Conservation (phyloP, 768 basidiomycete species). For the Russula foetens region DNA sequence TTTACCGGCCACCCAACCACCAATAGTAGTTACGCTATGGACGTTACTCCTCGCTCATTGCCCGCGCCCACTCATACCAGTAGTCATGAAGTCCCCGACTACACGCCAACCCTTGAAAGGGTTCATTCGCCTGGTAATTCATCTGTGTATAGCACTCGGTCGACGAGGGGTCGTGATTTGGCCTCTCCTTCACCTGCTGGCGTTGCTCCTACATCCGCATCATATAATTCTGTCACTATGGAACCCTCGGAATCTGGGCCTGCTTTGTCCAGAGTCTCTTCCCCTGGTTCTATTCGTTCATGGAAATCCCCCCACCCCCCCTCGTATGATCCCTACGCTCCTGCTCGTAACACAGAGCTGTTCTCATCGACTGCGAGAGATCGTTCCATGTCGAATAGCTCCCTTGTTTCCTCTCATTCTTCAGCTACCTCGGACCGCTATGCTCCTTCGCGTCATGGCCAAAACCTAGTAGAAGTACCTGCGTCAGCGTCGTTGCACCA, state of each 20-base stretch:
- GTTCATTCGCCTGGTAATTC: constrained; percentile 10
- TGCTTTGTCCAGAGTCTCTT: constrained; percentile 17
- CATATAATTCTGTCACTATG: constrained; percentile 21
- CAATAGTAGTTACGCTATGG: neutral
- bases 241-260: constrained; percentile 14
- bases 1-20: neutral
- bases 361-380: constrained; percentile 5
- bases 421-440: constrained; percentile 28
- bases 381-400: constrained; percentile 40
- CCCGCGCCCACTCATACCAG: neutral
- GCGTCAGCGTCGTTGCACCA: neutral
- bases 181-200: constrained; percentile 9
- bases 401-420: constrained; percentile 31
- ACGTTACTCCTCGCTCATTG: constrained; percentile 1
- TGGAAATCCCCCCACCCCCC: constrained; percentile 12
- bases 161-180: constrained; percentile 4
- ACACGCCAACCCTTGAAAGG: constrained; percentile 1
- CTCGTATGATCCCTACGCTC: constrained; percentile 21
- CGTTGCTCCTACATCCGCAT: constrained; percentile 13
- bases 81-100: neutral
- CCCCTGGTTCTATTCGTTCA: constrained; percentile 18
- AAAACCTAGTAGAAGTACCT: constrained; percentile 4
- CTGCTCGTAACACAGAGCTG: neutral
- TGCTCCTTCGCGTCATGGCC: constrained; percentile 29
- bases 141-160: constrained; percentile 12